phyloP scores from a whole-genome alignment of 2,329 filamentous ascomycete species.

The Beauveria medogensis region DNA sequence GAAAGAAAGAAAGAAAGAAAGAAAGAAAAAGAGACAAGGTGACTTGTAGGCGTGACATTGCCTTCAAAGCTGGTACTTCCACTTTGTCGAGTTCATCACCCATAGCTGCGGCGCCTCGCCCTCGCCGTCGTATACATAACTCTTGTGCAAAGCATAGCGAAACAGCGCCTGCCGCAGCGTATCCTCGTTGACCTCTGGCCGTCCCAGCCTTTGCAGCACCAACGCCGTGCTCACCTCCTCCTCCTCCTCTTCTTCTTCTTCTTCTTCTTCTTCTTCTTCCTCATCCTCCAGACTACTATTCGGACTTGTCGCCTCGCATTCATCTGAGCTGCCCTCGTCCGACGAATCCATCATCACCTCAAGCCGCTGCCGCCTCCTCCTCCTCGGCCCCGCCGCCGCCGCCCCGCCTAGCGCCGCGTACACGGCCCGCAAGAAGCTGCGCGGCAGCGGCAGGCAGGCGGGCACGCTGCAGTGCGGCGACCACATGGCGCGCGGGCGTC shows the following conservation, averaged over 20 bases:
- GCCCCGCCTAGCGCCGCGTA: conserved; percentile 21
- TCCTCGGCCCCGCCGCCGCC: background rate
- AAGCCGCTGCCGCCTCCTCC: background rate
- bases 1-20: background rate
- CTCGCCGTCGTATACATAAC: conserved; percentile 21
- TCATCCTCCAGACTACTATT: no score
- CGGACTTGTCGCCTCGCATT: background rate
- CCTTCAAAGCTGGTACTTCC: conserved; percentile 9
- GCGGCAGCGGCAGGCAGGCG: conserved; percentile 19
- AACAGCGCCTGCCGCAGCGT: conserved; percentile 22
- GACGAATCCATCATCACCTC: background rate
- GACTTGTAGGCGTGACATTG: background rate
- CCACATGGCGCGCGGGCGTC: conserved; percentile 23
- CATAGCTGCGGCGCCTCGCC: conserved; percentile 23
- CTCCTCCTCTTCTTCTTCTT: conserved; percentile 8
- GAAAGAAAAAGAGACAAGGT: background rate
- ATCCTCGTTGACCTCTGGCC: conserved; percentile 18
- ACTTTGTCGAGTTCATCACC: conserved; percentile 20
- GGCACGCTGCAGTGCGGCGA: conserved; percentile 28
- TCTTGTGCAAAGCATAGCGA: conserved; percentile 28
- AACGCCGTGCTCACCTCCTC: background rate
- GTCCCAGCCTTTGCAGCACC: conserved; percentile 14
- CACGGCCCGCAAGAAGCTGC: conserved; percentile 25
- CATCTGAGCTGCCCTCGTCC: conserved; percentile 11
- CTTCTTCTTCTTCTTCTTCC: background rate